Base-by-base conservation (phyloP, 2,329 filamentous ascomycete species). In the Aspergillus latus region DNA sequence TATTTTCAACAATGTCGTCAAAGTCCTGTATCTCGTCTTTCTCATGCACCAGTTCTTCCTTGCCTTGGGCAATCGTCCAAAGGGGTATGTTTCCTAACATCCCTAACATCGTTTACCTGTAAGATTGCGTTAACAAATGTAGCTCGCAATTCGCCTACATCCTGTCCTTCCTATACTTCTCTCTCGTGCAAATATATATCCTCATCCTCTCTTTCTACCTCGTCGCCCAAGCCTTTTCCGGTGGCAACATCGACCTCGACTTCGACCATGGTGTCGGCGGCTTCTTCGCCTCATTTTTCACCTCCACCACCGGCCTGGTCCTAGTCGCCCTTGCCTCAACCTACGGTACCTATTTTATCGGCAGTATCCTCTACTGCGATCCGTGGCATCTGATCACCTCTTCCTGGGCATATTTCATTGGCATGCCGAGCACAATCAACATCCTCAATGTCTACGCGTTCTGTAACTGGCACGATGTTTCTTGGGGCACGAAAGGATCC, bases 311-410 rank as follows among this genome's bases (percentile, higher is more conserved):
- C 40, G 93, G 44, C 29, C 92, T 97, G 72, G 96, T 99, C 72
- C 85, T 99, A 65, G 88, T 99, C 63, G 93, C 94, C 10, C 80
- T 99, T 63, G 86, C 93, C 59, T 89, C 93, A 60, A 99, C 95
- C 54, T 97, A 96, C 72, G 94, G 94, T 76, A 85, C 97, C 57
- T 97, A 99, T 85, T 97, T 92, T 72, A 80, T 97, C 56, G 92
- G 92, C 7, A 97, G 92, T 2, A 96, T 99, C 84, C 79, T 99
- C 76, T 99, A 99, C 79, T 82, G 97, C 68, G 94, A 99, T 75
- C 94, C 94, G 26, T 99, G 94, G 94, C 94, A 99, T 84, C 97
- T 99, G 93, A 95, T 97, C 80, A 94, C 94, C 72, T 97, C 93
- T 2, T 99, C 96, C 84, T 89, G 89, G 13, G 86, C 90, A 71